Evolutionary conservation across 2,329 filamentous ascomycete species (phyloP), one percentile per base, ranked within the genome.

Genomic region (Pezicula neosporulosa): DNA sequence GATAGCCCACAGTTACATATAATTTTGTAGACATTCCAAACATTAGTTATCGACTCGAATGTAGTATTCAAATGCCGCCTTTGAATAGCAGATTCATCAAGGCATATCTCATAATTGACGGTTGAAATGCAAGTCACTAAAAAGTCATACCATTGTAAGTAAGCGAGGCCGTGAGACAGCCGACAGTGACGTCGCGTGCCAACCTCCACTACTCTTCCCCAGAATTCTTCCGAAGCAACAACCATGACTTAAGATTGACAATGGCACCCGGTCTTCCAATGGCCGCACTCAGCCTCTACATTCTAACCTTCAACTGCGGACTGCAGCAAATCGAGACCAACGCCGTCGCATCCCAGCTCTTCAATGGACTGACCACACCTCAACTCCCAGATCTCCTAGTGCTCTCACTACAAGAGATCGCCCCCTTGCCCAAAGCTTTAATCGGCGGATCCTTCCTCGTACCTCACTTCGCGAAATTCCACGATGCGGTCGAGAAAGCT

Each of bases 221-320:
- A 33, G 30, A 33, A 33, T 13, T 33, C 12, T 9, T 28, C 27
- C 27, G 6, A 6, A 28, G n/a, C n/a, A 28, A 28, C 27, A 28
- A 27, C 24, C 28, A 28, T 45, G 24, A 35, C 15, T 27, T 35
- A 12, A 36, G 28, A 27, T 16, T 27, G 10, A 55, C 19, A 46
- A 53, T 54, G 49, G 39, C 51, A 47, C 43, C 19, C 38, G 36
- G 33, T 45, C 30, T 39, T 30, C 18, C 47, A 33, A 70, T 72
- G 66, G 75, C 77, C 39, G 72, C 77, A 54, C 75, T 95, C 50
- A 83, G 86, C 62, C 71, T 91, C 50, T 86, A 96, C 63, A 79
- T 96, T 56, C 70, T 96, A 49, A 96, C 92, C 10, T 96, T 94
- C 75, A 97, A 97, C 67, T 95, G 90, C 64, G 93, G 81, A 30